phyloP scores from a whole-genome alignment of 345 rosid genomes.

The Rubroshorea leprosula region DNA sequence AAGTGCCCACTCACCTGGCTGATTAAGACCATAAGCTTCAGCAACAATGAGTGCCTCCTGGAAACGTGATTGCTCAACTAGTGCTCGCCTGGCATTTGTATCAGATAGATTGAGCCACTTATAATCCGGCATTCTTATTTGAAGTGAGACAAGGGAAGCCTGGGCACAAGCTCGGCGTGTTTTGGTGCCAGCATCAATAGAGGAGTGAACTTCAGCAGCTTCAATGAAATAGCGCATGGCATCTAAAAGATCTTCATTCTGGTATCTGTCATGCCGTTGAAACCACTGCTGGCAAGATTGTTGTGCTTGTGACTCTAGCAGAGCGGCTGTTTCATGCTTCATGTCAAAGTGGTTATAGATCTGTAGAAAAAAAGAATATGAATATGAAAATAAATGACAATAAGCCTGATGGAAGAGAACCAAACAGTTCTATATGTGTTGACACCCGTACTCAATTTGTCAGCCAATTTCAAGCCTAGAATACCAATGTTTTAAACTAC shows the following conservation, averaged over 20 bases:
- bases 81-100: slow-evolving; percentile 80
- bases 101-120: slow-evolving; percentile 81
- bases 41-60: slow-evolving; percentile 96
- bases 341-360: slow-evolving; percentile 92
- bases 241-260: slow-evolving; percentile 88
- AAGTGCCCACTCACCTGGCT: slow-evolving; percentile 89
- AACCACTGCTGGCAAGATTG: slow-evolving; percentile 78
- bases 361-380: slow-evolving; percentile 41
- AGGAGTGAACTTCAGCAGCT: slow-evolving; percentile 92
- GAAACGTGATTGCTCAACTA: slow-evolving; percentile 88
- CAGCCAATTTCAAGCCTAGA: no score
- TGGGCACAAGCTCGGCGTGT: slow-evolving; percentile 79
- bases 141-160: slow-evolving; percentile 94
- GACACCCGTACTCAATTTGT: no score
- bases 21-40: slow-evolving; percentile 93
- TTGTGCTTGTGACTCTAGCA: slow-evolving; percentile 78
- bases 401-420: neutral
- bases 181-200: slow-evolving; percentile 94
- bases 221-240: slow-evolving; percentile 90
- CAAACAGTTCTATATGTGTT: no score
- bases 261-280: slow-evolving; percentile 67
- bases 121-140: slow-evolving; percentile 92
- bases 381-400: neutral
- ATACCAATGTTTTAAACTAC: no score
- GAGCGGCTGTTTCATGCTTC: slow-evolving; percentile 93